Evolutionary conservation across 1,284 basidiomycete species (phyloP).

Genomic region (Heimioporus retisporus): DNA sequence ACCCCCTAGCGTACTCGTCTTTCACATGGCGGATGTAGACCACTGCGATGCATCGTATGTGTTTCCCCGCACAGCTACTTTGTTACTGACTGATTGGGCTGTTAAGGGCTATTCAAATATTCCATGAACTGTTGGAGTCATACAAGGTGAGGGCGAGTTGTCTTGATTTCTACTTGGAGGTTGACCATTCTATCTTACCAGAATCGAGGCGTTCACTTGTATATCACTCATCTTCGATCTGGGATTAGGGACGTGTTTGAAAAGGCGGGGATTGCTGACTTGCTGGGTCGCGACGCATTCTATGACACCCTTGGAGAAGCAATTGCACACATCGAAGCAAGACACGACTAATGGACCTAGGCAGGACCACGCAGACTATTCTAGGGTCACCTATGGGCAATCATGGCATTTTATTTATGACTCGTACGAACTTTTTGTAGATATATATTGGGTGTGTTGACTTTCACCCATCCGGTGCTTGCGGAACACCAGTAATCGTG

Average conservation of each 20-base stretch:
- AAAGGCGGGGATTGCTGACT: constrained; percentile 70
- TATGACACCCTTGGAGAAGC: constrained; percentile 78
- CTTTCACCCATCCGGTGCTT: too few relatives aligned
- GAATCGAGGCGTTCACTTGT: constrained; percentile 79
- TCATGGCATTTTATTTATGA: not conserved
- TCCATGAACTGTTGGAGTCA: constrained; percentile 83
- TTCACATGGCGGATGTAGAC: constrained; percentile 92
- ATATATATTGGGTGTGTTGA: too few relatives aligned
- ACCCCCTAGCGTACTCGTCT: constrained; percentile 83
- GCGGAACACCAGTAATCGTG: too few relatives aligned
- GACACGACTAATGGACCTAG: constrained; percentile 19
- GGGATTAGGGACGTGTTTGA: constrained; percentile 69
- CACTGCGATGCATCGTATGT: constrained; percentile 87
- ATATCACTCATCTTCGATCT: constrained; percentile 81
- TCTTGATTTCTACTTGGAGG: constrained; percentile 3
- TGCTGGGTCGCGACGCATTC: constrained; percentile 79
- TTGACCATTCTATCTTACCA: constrained; percentile 33
- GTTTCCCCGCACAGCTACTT: not conserved
- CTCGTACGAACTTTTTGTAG: too few relatives aligned
- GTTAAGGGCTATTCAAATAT: constrained; percentile 84
- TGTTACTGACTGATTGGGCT: constrained; percentile 13
- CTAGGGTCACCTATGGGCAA: not conserved
- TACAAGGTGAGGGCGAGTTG: constrained; percentile 64
- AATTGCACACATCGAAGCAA: constrained; percentile 57
- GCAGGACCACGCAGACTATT: not conserved